Evolutionary conservation across 371 early-diverging fungal species (phyloP).

Genomic region (Rhizopus microsporus): DNA sequence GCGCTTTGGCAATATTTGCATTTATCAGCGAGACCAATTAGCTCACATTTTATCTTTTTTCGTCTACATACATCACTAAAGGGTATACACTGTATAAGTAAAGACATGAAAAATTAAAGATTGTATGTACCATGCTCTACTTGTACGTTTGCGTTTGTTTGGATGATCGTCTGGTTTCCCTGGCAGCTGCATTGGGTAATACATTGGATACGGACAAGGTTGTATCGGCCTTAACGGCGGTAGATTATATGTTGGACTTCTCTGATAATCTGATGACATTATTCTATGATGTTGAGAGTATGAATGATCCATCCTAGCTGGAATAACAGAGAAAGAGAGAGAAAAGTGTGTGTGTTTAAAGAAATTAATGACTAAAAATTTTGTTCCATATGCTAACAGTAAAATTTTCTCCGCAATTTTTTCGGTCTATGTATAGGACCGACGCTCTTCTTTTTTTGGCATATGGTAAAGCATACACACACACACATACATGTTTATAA

Average conservation of each 20-base stretch:
- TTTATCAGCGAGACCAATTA: slow-evolving; percentile 11
- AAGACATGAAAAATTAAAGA: too few relatives aligned
- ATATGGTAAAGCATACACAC: too few relatives aligned
- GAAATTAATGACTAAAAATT: too few relatives aligned
- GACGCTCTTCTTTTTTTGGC: too few relatives aligned
- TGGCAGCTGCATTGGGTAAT: background rate
- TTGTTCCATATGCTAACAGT: too few relatives aligned
- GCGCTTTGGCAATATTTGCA: slow-evolving; percentile 30
- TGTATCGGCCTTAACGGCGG: background rate
- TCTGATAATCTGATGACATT: background rate
- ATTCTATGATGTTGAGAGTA: background rate
- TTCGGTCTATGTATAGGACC: too few relatives aligned
- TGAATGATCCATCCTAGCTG: background rate
- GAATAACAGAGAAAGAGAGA: too few relatives aligned
- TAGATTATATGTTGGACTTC: too few relatives aligned
- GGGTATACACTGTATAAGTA: background rate
- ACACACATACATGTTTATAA: too few relatives aligned
- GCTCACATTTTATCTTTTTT: slow-evolving; percentile 35
- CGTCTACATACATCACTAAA: slow-evolving; percentile 36
- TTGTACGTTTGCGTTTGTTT: slow-evolving; percentile 39
- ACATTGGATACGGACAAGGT: background rate
- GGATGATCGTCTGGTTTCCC: background rate
- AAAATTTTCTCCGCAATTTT: too few relatives aligned
- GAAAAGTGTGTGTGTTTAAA: too few relatives aligned
- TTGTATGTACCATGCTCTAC: slow-evolving; percentile 42